A percentile compares a stretch with the other conserved stretches of the same genome.
Conservation (phyloP, 345 rosid genomes). For the Ricinus communis region DNA sequence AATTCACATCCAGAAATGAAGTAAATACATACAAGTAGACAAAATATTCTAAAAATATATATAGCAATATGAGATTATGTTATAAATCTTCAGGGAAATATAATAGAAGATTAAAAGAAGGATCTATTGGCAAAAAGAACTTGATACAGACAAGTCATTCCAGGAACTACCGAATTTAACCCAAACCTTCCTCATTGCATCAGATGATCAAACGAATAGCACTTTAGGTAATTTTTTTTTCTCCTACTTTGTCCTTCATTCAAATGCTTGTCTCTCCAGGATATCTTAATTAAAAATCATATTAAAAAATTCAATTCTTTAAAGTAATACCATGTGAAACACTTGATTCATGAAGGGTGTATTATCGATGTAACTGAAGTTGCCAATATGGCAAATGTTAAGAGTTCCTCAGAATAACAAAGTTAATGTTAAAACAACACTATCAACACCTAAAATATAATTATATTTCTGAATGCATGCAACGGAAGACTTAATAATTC, state of each 20-base stretch:
- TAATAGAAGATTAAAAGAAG: background rate
- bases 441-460: background rate
- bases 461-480: background rate
- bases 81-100: too few relatives aligned
- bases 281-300: background rate
- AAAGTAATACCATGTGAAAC: background rate
- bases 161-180: background rate
- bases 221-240: too few relatives aligned
- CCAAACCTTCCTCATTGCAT: background rate
- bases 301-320: background rate
- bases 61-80: too few relatives aligned
- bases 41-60: background rate
- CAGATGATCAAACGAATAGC: background rate
- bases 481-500: background rate
- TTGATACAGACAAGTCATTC: background rate
- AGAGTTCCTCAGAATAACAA: too few relatives aligned
- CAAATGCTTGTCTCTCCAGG: background rate
- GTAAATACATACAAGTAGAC: background rate
- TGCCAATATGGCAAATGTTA: background rate
- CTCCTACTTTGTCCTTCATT: background rate
- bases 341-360: background rate
- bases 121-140: background rate
- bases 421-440: background rate
- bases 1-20: background rate
- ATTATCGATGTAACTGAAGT: background rate